A percentile compares a stretch with the other conserved stretches of the same genome.
phyloP scores from a whole-genome alignment of 1,139 yeast genomes.

The Yamadazyma membranifaciens region DNA sequence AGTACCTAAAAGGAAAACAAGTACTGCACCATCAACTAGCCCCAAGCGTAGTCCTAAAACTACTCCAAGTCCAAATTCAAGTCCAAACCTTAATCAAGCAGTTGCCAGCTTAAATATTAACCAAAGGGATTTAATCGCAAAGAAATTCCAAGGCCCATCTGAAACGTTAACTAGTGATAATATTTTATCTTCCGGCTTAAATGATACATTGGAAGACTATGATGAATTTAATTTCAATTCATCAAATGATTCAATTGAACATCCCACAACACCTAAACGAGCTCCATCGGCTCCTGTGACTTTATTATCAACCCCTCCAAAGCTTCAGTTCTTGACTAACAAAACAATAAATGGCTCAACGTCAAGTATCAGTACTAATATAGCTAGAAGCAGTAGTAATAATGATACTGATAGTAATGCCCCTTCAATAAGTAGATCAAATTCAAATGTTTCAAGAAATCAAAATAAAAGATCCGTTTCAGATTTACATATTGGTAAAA shows the following conservation, averaged over 20 bases:
- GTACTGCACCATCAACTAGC: background rate
- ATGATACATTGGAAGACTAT: conserved; percentile 8
- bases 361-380: background rate
- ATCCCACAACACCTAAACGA: conserved; percentile 9
- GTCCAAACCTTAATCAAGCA: background rate
- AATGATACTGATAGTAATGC: background rate
- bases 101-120: background rate
- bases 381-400: background rate
- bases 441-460: conserved; percentile 5
- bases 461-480: conserved; percentile 14
- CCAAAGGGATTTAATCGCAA: background rate
- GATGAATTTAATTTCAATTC: conserved; percentile 18
- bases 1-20: background rate
- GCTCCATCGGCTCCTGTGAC: conserved; percentile 17
- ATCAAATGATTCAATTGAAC: conserved; percentile 11
- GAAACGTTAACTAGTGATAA: background rate
- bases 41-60: background rate
- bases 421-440: conserved; percentile 7
- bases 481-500: conserved; percentile 10
- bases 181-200: background rate
- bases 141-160: background rate
- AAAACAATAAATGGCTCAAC: background rate
- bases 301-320: background rate
- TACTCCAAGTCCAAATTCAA: background rate
- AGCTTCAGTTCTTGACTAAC: conserved; percentile 2